phyloP scores from a whole-genome alignment of 345 rosid genomes.

The Rhodamnia argentea region DNA sequence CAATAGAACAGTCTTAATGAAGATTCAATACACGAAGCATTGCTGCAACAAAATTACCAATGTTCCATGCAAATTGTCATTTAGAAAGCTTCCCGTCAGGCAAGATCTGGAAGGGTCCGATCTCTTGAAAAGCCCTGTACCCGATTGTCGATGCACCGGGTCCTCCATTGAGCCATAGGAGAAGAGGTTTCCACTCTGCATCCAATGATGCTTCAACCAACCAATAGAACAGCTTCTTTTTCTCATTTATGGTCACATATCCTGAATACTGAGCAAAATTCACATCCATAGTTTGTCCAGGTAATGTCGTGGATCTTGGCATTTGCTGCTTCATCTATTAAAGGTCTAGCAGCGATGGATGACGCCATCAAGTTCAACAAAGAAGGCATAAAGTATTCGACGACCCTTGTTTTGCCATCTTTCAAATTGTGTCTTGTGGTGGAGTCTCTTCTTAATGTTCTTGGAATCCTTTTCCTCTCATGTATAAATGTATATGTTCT shows the following conservation, averaged over 20 bases:
- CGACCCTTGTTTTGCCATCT: neutral
- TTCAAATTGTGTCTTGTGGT: neutral
- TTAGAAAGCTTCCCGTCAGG: neutral
- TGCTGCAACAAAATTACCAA: neutral
- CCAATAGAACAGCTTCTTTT: neutral
- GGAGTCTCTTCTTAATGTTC: neutral
- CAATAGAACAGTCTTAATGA: neutral
- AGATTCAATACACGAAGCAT: neutral
- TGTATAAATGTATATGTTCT: neutral
- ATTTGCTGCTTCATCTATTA: neutral
- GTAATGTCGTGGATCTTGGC: neutral
- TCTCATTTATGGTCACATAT: neutral
- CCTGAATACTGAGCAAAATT: neutral
- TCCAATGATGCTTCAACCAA: neutral
- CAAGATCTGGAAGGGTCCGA: neutral
- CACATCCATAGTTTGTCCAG: no score
- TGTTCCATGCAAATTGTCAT: neutral
- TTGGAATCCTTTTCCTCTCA: neutral
- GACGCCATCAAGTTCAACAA: neutral
- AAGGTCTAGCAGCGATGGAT: neutral
- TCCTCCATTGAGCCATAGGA: neutral
- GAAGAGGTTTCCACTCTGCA: neutral
- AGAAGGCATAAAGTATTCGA: neutral
- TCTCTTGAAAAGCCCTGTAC: neutral
- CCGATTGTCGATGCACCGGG: neutral